Evolutionary conservation across 2,329 filamentous ascomycete genomes (phyloP), one percentile per base, ranked within the genome.

Genomic region (Aureobasidium uvarum): DNA sequence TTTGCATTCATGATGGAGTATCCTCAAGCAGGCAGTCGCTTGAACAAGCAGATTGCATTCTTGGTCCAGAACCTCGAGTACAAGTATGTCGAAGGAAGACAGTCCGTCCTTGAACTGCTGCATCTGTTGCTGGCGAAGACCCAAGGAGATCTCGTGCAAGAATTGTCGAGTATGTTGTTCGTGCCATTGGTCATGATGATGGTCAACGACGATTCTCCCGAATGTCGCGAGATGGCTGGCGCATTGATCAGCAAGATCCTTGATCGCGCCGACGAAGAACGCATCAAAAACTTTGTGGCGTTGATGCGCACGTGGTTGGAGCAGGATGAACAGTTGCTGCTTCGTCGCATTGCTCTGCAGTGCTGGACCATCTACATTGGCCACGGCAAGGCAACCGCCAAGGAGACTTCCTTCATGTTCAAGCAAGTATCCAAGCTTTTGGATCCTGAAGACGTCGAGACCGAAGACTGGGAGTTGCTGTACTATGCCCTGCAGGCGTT

Each of bases 1-100:
- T 89, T 96, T 76, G 92, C 97, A 70, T 99, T 99, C 78, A 81
- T 99, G 65, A 86, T 93, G 69, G 92, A 97, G 63, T 99, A 97
- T 73, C 94, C 95, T 0, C 95, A 98, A 75, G 92, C 90, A 72
- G 93, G 92, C 77, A 90, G 87, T 68, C 85, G 95, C 16, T 96
- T 95, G 88, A 84, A 86, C 45, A 96, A 96, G 75, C 94, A 98
- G 74, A 84, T 97, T 59, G 86, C 84, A 65, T 99, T 98, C 74
- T 83, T 99, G 56, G 85, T 96, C 58, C 90, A 91, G 71, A 99
- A 99, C 73, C 81, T 99, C 69, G 89, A 94, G 67, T 99, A 97
- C 75, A 87, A 94, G 50, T 87, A 96, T 71, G 88, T 92, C 70
- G 90, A 95, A 67, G 95, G 95, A 33, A 86, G 96, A 43, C 83